Evolutionary conservation across 2,329 filamentous ascomycete species (phyloP).

Genomic region (Aureobasidium mangrovei): DNA sequence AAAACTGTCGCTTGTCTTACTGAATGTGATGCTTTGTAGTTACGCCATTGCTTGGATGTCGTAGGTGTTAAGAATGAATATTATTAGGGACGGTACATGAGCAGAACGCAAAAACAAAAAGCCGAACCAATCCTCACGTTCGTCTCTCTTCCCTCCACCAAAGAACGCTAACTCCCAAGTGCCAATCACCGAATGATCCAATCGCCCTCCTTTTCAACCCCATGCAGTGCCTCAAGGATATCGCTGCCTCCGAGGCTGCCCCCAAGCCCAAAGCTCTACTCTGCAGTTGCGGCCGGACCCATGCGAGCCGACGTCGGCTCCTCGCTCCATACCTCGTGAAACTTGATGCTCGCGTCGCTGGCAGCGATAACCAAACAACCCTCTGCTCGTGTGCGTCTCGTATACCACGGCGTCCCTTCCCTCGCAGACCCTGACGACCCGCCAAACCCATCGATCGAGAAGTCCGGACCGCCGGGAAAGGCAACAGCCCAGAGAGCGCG

Average conservation of each 20-base stretch:
- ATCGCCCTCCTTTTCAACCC: conserved; percentile 60
- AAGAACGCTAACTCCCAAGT: neutral
- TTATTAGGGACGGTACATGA: neutral
- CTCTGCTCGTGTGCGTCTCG: conserved; percentile 54
- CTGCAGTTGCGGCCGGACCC: conserved; percentile 22
- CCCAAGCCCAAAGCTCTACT: conserved; percentile 35
- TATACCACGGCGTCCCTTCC: conserved; percentile 40
- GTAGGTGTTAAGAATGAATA: neutral
- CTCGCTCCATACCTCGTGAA: conserved; percentile 77
- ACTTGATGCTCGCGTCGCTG: conserved; percentile 87
- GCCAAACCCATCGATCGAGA: conserved; percentile 21
- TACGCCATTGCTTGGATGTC: too few species aligned
- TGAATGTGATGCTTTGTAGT: neutral
- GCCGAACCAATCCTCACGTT: neutral
- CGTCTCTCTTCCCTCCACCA: neutral
- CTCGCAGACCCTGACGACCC: neutral
- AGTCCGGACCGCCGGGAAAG: conserved; percentile 59
- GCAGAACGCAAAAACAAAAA: neutral
- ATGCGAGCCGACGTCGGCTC: neutral
- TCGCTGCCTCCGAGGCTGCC: conserved; percentile 67
- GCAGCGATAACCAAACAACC: conserved; percentile 86
- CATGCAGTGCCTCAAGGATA: conserved; percentile 74
- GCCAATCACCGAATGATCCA: conserved; percentile 29
- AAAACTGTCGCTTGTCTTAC: neutral
- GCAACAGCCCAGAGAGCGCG: conserved; percentile 80